Evolutionary conservation across 345 rosid genomes (phyloP).

Genomic region (Eucalyptus regnans): DNA sequence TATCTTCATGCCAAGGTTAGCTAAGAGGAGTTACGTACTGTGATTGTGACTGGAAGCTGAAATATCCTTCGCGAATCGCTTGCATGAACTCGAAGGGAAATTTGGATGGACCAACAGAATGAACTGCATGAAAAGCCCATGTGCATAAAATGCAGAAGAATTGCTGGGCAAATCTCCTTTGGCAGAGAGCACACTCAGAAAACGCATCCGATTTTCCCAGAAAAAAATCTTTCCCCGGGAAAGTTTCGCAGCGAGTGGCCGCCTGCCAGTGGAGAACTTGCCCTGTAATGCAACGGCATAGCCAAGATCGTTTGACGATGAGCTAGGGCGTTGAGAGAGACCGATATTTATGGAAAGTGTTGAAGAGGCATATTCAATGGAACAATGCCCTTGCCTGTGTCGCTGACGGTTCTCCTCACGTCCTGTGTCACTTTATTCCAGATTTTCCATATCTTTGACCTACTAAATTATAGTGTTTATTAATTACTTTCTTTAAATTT

Average conservation of each 20-base stretch:
- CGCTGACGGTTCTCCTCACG: background rate
- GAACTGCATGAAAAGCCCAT: background rate
- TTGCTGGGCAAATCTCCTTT: slow-evolving; percentile 15
- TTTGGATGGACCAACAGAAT: background rate
- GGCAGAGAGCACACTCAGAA: slow-evolving; percentile 19
- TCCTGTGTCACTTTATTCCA: background rate
- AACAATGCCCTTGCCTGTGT: background rate
- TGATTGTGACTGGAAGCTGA: background rate
- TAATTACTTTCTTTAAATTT: background rate
- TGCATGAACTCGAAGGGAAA: background rate
- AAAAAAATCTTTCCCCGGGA: background rate
- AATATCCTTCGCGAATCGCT: background rate
- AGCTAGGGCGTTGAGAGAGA: background rate
- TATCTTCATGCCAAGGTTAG: background rate
- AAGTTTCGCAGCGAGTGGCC: background rate
- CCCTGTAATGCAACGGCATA: slow-evolving; percentile 1
- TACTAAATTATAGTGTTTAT: background rate
- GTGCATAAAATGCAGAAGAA: background rate
- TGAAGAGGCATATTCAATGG: background rate
- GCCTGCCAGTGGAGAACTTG: background rate
- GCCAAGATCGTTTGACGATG: background rate
- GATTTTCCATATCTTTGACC: background rate
- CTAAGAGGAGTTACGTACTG: background rate
- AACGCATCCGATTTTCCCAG: background rate
- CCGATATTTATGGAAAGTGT: background rate